Base-by-base conservation (phyloP, 2,329 filamentous ascomycete species). In the Verticillium zaregamsianum region DNA sequence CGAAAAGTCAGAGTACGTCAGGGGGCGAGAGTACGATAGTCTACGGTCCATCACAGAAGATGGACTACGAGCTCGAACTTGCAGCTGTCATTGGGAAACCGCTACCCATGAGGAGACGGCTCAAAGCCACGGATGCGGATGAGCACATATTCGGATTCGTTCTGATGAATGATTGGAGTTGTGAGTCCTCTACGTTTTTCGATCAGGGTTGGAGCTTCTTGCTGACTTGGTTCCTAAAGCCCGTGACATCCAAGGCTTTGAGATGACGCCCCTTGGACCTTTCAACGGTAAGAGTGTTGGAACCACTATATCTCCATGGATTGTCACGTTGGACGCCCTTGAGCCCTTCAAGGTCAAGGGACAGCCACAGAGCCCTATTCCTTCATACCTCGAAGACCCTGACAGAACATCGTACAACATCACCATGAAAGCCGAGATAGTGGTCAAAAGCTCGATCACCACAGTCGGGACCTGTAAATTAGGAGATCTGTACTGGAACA, bases 101-200 rank as follows among this genome's bases (percentile, higher is more conserved):
- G 0, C 68, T 76, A 11, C 62, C 67, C 0, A 65, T 75, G n/a
- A 73, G 76, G 2, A 64, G 78, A 52, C 69, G 71, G 0, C 63
- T 83, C 0, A 66, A 70, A 0, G 72, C 77, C 0, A 79, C 77
- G 23, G 79, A 83, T 33, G 82, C 85, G 0, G 78, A 84, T 7
- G 77, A 84, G 0, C 83, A 88, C 65, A 84, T 88, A 17, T 88
- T 89, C 68, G 86, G 86, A 0, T 75, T 87, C n/a, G 81, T 86
- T 0, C 71, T 89, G 40, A 67, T 89, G 14, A 89, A 89, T 64
- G 86, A 89, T 64, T 89, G 86, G 86, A 81, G 78, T 28, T 77
- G 82, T 65, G 77, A 82, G 52, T 73, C 14, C 9, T 9, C 8
- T 20, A 17, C 9, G 7, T 8, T 2, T 20, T 9, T 20, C 17